Percentiles rank a stretch among this genome's conserved stretches.
Evolutionary conservation across 139 green algal genomes (phyloP).

Genomic region (Asterochloris sp.): DNA sequence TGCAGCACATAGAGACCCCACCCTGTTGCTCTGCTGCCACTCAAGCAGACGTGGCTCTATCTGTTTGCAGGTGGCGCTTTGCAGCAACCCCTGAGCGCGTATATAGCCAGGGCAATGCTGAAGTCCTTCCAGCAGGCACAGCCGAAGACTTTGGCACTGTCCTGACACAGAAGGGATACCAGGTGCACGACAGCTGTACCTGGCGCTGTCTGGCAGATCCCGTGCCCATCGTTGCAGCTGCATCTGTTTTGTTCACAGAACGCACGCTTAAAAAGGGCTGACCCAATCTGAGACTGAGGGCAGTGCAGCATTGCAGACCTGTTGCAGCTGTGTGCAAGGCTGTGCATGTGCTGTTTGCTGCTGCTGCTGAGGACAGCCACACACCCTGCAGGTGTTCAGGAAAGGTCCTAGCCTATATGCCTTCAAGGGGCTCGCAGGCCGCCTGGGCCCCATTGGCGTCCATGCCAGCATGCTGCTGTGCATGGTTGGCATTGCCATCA

Average conservation of each 20-base stretch:
- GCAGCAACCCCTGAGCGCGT: constrained; percentile 13
- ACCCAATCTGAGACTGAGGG: background rate
- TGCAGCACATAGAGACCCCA: too few relatives aligned
- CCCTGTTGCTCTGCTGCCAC: too few relatives aligned
- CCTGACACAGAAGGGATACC: constrained; percentile 70
- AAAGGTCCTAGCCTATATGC: constrained; percentile 81
- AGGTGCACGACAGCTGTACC: constrained; percentile 23
- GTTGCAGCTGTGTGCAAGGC: constrained; percentile 14
- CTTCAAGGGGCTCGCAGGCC: constrained; percentile 94
- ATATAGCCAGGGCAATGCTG: constrained; percentile 21
- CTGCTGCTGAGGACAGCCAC: background rate
- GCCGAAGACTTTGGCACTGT: constrained; percentile 59
- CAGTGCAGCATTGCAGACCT: constrained; percentile 6
- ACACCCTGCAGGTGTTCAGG: constrained; percentile 65
- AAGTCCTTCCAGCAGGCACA: constrained; percentile 62
- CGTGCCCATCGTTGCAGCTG: background rate
- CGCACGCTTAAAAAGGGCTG: too few relatives aligned
- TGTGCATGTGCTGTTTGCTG: background rate
- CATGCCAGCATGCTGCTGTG: constrained; percentile 87
- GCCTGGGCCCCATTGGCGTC: constrained; percentile 93
- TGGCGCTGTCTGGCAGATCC: constrained; percentile 15
- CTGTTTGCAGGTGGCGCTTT: constrained; percentile 32
- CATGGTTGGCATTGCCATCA: constrained; percentile 72
- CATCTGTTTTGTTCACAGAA: too few relatives aligned
- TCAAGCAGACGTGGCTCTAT: too few relatives aligned